These are phyloP conservation scores for Jacaranda copaia DNA, from an alignment of 257 asterid species.

Conservation along the genomic window DNA sequence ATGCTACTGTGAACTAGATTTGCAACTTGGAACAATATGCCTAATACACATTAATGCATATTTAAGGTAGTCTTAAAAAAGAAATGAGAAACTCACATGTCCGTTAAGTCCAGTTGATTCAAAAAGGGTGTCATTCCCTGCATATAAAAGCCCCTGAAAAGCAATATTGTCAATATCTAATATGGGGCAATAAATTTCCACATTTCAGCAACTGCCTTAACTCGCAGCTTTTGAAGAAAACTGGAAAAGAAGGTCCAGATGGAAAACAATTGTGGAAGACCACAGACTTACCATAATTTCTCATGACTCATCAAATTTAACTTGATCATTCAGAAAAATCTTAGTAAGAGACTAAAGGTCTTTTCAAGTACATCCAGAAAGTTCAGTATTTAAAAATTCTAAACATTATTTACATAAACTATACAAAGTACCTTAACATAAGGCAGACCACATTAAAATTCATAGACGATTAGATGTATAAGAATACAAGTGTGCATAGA, in stretches of 20 bases:
- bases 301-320: conserved; percentile 17
- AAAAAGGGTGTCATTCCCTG: conserved; percentile 72
- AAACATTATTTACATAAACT: not conserved
- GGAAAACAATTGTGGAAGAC: not conserved
- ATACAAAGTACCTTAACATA: not conserved
- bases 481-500: not conserved
- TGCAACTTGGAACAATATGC: conserved; percentile 14
- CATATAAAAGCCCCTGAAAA: conserved; percentile 89
- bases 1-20: not conserved
- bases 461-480: not conserved
- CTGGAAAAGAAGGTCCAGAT: not conserved
- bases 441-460: not conserved
- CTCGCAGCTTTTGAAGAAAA: not conserved
- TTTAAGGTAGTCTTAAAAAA: not conserved
- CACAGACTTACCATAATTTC: conserved; percentile 8
- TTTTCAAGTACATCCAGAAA: not conserved
- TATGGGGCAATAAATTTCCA: conserved; percentile 9
- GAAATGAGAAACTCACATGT: conserved; percentile 63
- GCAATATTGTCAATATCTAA: conserved; percentile 21
- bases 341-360: not conserved
- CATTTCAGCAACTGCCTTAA: conserved; percentile 12
- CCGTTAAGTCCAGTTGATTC: conserved; percentile 94
- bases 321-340: conserved; percentile 6
- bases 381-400: not conserved
- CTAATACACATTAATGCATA: conserved; percentile 2